Percentiles rank a stretch among this genome's conserved stretches.
These are phyloP conservation scores for Hyphopichia buzzinii DNA, from an alignment of 1,139 yeast species.

Conservation along the genomic window DNA sequence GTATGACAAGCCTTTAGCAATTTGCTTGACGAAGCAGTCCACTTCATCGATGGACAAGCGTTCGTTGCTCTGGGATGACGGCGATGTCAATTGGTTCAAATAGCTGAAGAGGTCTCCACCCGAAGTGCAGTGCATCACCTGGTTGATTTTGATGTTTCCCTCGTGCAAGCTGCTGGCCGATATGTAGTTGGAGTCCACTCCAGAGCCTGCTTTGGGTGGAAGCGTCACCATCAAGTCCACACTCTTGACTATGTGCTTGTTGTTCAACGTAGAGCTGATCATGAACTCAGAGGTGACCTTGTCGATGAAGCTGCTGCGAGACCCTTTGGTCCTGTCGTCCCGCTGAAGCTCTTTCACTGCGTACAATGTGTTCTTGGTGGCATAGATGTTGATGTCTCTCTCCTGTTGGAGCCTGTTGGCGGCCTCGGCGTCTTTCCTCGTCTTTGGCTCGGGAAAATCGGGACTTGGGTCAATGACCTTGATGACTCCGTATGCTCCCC, in stretches of 20 bases:
- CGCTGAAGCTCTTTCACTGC: conserved; percentile 69
- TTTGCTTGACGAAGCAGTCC: conserved; percentile 70
- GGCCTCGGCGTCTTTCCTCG: conserved; percentile 6
- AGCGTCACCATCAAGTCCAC: conserved; percentile 58
- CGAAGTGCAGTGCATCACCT: conserved; percentile 75
- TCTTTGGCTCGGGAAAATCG: conserved; percentile 14
- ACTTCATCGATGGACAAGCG: conserved; percentile 49
- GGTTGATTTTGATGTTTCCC: conserved; percentile 52
- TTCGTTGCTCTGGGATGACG: conserved; percentile 9
- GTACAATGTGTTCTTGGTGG: conserved; percentile 45
- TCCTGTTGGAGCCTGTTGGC: conserved; percentile 1
- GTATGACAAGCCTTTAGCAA: conserved; percentile 60
- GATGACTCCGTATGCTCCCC: conserved; percentile 85
- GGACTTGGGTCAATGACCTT: conserved; percentile 60
- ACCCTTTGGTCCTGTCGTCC: conserved; percentile 46
- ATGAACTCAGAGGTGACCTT: conserved; percentile 76
- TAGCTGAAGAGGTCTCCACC: conserved; percentile 65
- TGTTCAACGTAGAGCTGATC: conserved; percentile 66
- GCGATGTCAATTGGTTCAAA: conserved; percentile 19
- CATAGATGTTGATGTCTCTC: conserved; percentile 4
- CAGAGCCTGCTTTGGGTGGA: conserved; percentile 10
- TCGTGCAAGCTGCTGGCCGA: conserved; percentile 1
- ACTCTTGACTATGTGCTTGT: conserved; percentile 66
- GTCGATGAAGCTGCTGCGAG: conserved; percentile 58
- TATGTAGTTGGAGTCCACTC: conserved; percentile 1